These are phyloP conservation scores for Casuarina glauca DNA, from an alignment of 306 rosid genomes.

Conservation along the genomic window DNA sequence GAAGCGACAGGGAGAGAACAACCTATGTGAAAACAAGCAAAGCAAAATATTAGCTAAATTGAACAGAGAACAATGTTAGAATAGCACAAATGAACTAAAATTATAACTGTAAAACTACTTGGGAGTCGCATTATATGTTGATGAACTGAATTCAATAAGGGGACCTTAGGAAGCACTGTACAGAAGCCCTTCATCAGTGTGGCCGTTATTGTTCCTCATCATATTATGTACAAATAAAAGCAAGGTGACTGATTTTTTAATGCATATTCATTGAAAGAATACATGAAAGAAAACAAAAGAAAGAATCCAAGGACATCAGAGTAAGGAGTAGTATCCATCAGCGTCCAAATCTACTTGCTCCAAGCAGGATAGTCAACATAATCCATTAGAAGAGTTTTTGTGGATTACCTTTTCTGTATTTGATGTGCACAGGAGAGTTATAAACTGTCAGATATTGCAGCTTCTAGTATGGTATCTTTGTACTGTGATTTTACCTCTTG, in stretches of 20 bases:
- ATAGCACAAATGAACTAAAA: not conserved
- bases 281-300: not conserved
- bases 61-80: not conserved
- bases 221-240: not conserved
- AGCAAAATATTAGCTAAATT: constrained; percentile 24
- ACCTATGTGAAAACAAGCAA: constrained; percentile 52
- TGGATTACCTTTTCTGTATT: no score
- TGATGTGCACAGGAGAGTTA: no score
- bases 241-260: not conserved
- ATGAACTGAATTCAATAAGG: not conserved
- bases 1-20: constrained; percentile 57
- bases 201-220: not conserved
- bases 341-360: not conserved
- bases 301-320: not conserved
- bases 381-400: no score
- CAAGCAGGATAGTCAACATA: no score
- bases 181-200: not conserved
- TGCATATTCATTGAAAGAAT: not conserved
- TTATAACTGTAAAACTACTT: not conserved
- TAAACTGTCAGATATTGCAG: no score
- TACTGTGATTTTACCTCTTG: no score
- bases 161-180: not conserved
- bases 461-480: no score
- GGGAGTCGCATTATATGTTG: not conserved
- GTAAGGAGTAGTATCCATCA: not conserved